Evolutionary conservation across 2,329 filamentous ascomycete genomes (phyloP).

Genomic region (Trichophyton schoenleinii): DNA sequence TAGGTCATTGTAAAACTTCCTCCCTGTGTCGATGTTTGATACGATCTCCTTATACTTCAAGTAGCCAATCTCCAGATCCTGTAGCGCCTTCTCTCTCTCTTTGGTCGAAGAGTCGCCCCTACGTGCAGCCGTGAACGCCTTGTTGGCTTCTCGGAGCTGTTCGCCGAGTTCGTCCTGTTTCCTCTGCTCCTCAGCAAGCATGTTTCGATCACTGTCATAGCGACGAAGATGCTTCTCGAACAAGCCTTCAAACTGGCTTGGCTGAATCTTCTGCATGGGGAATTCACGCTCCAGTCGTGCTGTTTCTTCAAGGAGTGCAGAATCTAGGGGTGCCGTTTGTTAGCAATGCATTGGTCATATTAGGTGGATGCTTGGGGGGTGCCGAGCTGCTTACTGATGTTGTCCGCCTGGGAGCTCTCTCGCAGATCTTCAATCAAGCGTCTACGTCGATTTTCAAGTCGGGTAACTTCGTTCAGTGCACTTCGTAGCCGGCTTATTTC

Average conservation of each 20-base stretch:
- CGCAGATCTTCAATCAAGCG: conserved; percentile 67
- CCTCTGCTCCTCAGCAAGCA: conserved; percentile 55
- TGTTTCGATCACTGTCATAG: conserved; percentile 67
- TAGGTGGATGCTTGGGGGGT: neutral
- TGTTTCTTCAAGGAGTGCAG: conserved; percentile 69
- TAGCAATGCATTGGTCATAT: neutral
- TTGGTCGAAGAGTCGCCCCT: conserved; percentile 52
- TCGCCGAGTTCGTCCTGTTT: conserved; percentile 63
- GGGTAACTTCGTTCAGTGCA: conserved; percentile 70
- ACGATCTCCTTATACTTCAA: conserved; percentile 95
- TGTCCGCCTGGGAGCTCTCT: conserved; percentile 71
- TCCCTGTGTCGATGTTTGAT: conserved; percentile 75
- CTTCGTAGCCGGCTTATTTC: conserved; percentile 66
- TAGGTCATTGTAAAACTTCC: conserved; percentile 96
- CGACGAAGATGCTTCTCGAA: conserved; percentile 71
- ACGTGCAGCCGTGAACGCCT: conserved; percentile 61
- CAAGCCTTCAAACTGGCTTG: conserved; percentile 82
- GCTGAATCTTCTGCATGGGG: conserved; percentile 69
- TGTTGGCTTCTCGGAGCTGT: conserved; percentile 62
- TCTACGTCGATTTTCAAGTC: conserved; percentile 67
- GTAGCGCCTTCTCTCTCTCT: conserved; percentile 75
- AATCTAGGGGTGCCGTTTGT: conserved; percentile 33
- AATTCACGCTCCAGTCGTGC: conserved; percentile 75
- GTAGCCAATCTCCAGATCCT: conserved; percentile 80
- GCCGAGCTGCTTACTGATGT: conserved; percentile 52